A percentile compares a stretch with the other conserved stretches of the same genome.
Conservation (phyloP, 2,329 filamentous ascomycete species). For the Gnomoniopsis smithogilvyi region DNA sequence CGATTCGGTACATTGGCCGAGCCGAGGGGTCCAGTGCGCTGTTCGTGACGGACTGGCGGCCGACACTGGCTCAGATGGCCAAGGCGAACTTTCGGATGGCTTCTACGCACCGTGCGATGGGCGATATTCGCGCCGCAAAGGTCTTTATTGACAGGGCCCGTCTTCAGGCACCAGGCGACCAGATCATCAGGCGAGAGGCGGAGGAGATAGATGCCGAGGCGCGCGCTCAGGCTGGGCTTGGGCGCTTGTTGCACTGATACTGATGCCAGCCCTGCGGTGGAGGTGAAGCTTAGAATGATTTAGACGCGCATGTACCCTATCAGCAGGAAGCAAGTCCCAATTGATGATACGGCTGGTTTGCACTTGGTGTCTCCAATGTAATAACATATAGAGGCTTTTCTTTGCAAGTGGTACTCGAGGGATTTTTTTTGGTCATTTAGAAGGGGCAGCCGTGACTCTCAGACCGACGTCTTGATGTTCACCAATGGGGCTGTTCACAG, state of each 20-base stretch:
- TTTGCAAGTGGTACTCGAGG: no score
- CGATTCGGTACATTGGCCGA: not conserved
- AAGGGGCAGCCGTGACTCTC: no score
- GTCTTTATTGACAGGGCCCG: not conserved
- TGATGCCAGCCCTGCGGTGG: no score
- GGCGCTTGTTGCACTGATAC: constrained; percentile 4
- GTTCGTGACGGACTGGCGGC: constrained; percentile 1
- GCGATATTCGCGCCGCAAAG: not conserved
- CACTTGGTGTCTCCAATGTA: no score
- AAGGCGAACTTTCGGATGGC: constrained; percentile 1
- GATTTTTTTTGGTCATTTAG: no score
- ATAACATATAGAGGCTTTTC: no score
- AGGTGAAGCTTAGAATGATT: no score
- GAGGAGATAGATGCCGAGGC: not conserved
- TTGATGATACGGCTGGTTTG: no score
- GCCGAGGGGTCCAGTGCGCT: not conserved
- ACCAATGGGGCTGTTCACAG: no score
- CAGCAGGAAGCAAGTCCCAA: no score
- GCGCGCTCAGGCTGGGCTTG: constrained; percentile 2
- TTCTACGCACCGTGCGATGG: not conserved
- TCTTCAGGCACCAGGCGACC: not conserved
- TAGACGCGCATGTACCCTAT: no score
- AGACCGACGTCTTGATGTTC: no score
- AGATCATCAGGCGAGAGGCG: constrained; percentile 3
- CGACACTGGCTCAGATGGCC: not conserved